phyloP scores from a whole-genome alignment of 768 basidiomycete genomes.

The Lactarius tabidus region DNA sequence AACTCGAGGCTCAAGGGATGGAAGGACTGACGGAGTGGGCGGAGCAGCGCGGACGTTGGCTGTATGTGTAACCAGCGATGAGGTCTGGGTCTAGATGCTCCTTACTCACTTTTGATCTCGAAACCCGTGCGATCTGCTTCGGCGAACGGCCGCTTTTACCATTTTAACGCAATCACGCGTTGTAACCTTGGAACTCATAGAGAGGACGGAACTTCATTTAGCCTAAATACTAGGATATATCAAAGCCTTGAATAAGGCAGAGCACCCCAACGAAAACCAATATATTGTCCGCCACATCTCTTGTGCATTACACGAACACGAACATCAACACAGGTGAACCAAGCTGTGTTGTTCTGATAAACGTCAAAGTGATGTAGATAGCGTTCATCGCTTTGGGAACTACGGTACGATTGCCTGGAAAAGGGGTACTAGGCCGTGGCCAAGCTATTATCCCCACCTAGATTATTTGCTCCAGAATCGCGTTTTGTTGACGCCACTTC shows the following conservation, averaged over 20 bases:
- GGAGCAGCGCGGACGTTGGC: conserved; percentile 37
- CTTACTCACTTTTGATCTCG: background rate
- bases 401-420: background rate
- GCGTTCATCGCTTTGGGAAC: background rate
- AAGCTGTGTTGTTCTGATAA: background rate
- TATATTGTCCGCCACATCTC: background rate
- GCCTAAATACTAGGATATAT: background rate
- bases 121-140: background rate
- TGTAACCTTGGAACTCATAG: background rate
- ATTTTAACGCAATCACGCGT: background rate
- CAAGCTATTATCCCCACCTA: background rate
- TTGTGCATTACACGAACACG: background rate
- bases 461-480: background rate
- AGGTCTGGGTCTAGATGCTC: background rate
- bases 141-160: background rate
- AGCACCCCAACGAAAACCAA: background rate
- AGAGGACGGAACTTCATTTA: background rate
- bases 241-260: background rate
- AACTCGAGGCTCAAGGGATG: conserved; percentile 31
- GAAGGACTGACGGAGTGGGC: conserved; percentile 37
- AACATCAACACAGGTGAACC: background rate
- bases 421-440: background rate
- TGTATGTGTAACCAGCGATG: conserved; percentile 34
- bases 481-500: background rate
- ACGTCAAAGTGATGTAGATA: background rate